A percentile compares a stretch with the other conserved stretches of the same genome.
Conservation (phyloP, 352 stramenopile species). For the Phytophthora pinifolia region DNA sequence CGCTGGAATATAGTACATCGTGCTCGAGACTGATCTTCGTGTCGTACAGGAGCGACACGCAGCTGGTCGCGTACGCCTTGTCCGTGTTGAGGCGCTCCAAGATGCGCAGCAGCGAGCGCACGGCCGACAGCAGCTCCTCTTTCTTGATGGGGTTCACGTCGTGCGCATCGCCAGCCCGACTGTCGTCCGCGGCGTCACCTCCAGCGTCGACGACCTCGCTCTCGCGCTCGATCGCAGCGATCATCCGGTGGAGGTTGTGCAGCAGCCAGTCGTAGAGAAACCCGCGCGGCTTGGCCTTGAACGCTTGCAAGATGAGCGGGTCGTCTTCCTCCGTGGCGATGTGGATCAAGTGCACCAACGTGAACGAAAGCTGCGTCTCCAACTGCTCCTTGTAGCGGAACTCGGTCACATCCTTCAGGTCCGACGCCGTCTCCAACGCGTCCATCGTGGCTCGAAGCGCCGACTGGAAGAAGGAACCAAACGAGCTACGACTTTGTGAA, state of each 20-base stretch:
- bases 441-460: conserved; percentile 69
- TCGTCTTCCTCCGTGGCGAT: conserved; percentile 77
- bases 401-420: conserved; percentile 86
- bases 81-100: conserved; percentile 61
- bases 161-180: conserved; percentile 51
- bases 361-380: conserved; percentile 87
- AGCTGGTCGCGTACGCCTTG: conserved; percentile 63
- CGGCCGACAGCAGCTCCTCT: conserved; percentile 73
- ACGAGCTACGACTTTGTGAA: conserved; percentile 60
- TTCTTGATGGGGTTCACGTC: conserved; percentile 85
- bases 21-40: conserved; percentile 82
- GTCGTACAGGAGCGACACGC: conserved; percentile 79
- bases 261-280: conserved; percentile 91
- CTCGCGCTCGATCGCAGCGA: conserved; percentile 61
- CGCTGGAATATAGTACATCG: conserved; percentile 79
- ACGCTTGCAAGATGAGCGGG: conserved; percentile 58
- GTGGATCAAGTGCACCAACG: conserved; percentile 80
- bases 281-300: conserved; percentile 60
- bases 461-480: conserved; percentile 70
- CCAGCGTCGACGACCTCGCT: conserved; percentile 27
- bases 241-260: conserved; percentile 87
- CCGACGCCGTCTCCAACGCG: conserved; percentile 80
- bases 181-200: conserved; percentile 31
- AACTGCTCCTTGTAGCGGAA: conserved; percentile 91
- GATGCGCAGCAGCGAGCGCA: conserved; percentile 75